Evolutionary conservation across 805 yeast genomes (phyloP), one percentile per base, ranked within the genome.

Genomic region (Pichia paraexigua): DNA sequence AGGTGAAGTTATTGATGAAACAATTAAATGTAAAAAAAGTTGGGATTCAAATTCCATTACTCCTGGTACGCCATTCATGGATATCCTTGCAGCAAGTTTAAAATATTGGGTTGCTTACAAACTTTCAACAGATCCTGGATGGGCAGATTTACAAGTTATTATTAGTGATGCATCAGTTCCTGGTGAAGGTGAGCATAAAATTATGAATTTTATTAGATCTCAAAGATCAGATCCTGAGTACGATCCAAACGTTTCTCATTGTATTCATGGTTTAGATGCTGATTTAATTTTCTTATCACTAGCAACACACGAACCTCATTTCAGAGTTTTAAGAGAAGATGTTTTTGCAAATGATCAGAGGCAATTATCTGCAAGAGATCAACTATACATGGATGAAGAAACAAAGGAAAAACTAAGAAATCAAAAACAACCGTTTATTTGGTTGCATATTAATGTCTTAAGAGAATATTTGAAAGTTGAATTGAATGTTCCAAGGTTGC

Each of bases 11-110:
- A 85, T 91, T 47, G 97, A 91, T 60, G 85, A 80, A 13, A 78
- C 90, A 1, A 74, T 88, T 27, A 82, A 82, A 64, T 78, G 78
- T 32, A 85, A 87, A 61, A 83, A 82, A 63, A 78, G 85, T 9
- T 92, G 97, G 96, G 99, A 94, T 71, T 82, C 95, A 22, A 94
- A 94, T 63, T 92, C 95, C 12, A 94, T 94, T 62, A 94, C 99
- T 2, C 99, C 99, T 5, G 99, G 99, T 53, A 94, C 99, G 0
- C 97, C 96, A 25, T 94, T 94, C 60, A 94, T 94, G 99, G 92
- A 86, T 62, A 83, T 82, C 48, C 72, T 94, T 55, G 96, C 98
- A 0, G 72, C 73, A 32, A 84, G 94, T 5, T 72, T 94, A 56
- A 74, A 94, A 55, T 94, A 89, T 66, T 94, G 97, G 96, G 88